Evolutionary conservation across 768 basidiomycete species (phyloP).

Genomic region (Suillus americanus): DNA sequence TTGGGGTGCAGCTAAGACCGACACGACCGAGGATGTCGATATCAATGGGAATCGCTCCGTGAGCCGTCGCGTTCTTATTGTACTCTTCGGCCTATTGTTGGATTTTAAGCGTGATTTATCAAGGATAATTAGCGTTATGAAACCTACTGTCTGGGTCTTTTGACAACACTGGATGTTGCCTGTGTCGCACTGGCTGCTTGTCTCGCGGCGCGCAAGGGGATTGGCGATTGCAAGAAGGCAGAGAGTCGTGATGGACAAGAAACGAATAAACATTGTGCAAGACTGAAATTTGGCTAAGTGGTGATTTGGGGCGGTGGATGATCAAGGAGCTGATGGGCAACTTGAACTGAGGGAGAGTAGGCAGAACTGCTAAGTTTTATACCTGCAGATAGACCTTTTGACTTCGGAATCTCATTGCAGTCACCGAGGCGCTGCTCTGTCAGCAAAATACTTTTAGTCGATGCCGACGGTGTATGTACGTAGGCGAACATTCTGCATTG

Average conservation of each 20-base stretch:
- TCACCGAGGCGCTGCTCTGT: neutral
- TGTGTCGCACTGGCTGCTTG: slow-evolving; percentile 15
- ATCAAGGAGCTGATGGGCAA: neutral
- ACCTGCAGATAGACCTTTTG: neutral
- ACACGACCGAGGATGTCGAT: slow-evolving; percentile 19
- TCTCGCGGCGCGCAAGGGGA: slow-evolving; percentile 12
- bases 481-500: neutral
- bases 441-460: neutral
- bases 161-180: slow-evolving; percentile 23
- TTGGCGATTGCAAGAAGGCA: slow-evolving; percentile 19
- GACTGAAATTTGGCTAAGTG: neutral
- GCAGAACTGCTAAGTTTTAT: neutral
- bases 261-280: slow-evolving; percentile 20
- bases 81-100: slow-evolving; percentile 11
- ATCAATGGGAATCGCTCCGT: slow-evolving; percentile 11
- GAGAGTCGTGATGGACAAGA: slow-evolving; percentile 20
- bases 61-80: neutral
- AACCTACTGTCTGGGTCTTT: slow-evolving; percentile 17
- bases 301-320: neutral
- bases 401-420: neutral
- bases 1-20: slow-evolving; percentile 22
- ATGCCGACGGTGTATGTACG: neutral
- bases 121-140: neutral
- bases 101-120: neutral
- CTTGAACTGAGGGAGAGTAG: neutral